Base-by-base conservation (phyloP, 345 rosid species). In the Leavenworthia alabamica region DNA sequence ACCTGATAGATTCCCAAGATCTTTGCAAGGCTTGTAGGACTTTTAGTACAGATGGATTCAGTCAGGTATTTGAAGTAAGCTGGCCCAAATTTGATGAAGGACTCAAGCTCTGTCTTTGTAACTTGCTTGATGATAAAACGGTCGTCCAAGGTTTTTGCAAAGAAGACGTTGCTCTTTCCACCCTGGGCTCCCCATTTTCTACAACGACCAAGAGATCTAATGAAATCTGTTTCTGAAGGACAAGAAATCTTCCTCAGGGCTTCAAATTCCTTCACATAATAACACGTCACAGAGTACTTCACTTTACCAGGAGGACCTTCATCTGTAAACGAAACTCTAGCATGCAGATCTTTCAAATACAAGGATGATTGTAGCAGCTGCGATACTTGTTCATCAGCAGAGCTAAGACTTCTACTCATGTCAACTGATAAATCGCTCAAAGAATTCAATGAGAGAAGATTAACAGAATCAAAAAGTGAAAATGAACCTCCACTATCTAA, bases 161-260 rank as follows among this genome's bases (percentile, higher is more conserved):
- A 93, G 73, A 93, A 93, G 54, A 85, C 99, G 61, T 89, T 93
- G 79, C 99, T 93, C 86, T 93, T 93, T 63, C 99, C 97, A 67
- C 99, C 97, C 37, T 93, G 97, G 44, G 99, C 97, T 40, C 91
- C 96, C 99, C 99, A 93, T 81, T 93, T 93, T 77, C 84, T 87
- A 78, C 99, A 93, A 24, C 92, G 97, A 66, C 97, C 83, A 47
- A 93, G 90, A 65, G 99, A 93, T 59, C 91, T 82, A 52, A 93
- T 45, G 53, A 78, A 93, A 68, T 93, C 96, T 53, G 80, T 73
- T 81, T 89, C 97, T 39, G 83, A 82, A 41, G 97, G 91, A 71
- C 96, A 89, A 66, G 92, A 89, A 23, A 78, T 84, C 79, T 73
- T 87, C 82, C 97, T 81, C 51, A 93, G 77, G 52, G 90, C 89